Evolutionary conservation across 208 protist species (phyloP).

Genomic region (Acanthamoeba culbertsoni): DNA sequence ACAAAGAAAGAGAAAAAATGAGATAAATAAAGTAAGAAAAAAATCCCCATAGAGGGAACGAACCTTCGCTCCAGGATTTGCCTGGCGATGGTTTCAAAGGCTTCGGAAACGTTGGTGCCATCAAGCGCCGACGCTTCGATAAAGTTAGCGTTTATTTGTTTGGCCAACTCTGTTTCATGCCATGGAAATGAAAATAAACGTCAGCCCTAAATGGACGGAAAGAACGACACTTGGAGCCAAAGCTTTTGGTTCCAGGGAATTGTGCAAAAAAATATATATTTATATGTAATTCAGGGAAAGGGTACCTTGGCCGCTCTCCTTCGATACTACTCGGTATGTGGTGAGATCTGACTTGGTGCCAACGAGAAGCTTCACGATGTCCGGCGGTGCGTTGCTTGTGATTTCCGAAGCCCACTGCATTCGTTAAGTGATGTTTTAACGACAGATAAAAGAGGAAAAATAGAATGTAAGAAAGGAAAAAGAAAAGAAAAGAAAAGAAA

Average conservation of each 20-base stretch:
- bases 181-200: background rate
- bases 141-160: background rate
- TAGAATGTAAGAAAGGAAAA: background rate
- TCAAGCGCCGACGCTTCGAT: background rate
- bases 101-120: background rate
- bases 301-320: slow-evolving; percentile 9
- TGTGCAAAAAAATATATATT: no score
- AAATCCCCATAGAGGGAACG: no score
- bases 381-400: background rate
- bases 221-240: background rate
- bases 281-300: no score
- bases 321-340: background rate
- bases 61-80: background rate
- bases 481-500: background rate
- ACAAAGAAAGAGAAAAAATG: background rate
- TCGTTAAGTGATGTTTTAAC: no score
- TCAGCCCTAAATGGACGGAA: background rate
- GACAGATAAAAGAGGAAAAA: background rate
- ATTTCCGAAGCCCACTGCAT: background rate
- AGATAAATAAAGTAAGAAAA: no score
- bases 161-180: background rate
- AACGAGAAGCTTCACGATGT: slow-evolving; percentile 22
- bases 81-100: background rate
- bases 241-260: background rate
- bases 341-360: slow-evolving; percentile 19